Base-by-base conservation (phyloP, 352 stramenopile species). In the Globisporangium nodosum region DNA sequence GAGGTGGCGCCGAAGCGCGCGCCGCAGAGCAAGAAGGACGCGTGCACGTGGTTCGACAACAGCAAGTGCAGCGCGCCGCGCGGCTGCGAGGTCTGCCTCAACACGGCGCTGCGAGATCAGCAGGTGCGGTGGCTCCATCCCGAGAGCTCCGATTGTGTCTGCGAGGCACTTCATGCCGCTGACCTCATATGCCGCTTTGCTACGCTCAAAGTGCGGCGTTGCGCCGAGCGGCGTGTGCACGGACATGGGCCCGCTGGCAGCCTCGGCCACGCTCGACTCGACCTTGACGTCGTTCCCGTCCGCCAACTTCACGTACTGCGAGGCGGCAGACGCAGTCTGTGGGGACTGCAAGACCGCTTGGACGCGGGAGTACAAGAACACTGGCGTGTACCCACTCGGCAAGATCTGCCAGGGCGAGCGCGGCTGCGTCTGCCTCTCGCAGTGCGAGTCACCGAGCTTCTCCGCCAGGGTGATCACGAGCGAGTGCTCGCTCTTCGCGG, bases 241-340 rank as follows among this genome's bases (percentile, higher is more conserved):
- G 3, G 45, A 6, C n/a, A 51, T 56, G 56, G 24, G 12, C 9
- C 11, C 49, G 30, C 30, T 52, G 20, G 15, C 21, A 21, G 5
- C 46, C 27, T 20, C 9, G 3, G 12, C 33, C 16, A 3, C 21
- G 47, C 30, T 60, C 35, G 47, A 60, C 11, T 52, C 47, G 35
- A 54, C 33, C 16, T 15, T 21, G 3, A n/a, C 43, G 56, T 66
- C 65, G 49, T 76, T 70, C 27, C 58, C 68, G 21, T 72, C 70
- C 16, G 63, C 49, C 13, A 66, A 70, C 15, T 64, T 71, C 40
- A 70, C 60, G 24, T 78, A 78, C 60, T 76, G 68, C 55, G 54
- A 46, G 9, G 39, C 49, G 2, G 46, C 63, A 20, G 68, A 78
- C 54, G 24, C 52, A 15, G 52, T 33, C 12, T 78, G 70, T 35